Evolutionary conservation across 352 stramenopile genomes (phyloP).

Genomic region (Lagenidium giganteum): DNA sequence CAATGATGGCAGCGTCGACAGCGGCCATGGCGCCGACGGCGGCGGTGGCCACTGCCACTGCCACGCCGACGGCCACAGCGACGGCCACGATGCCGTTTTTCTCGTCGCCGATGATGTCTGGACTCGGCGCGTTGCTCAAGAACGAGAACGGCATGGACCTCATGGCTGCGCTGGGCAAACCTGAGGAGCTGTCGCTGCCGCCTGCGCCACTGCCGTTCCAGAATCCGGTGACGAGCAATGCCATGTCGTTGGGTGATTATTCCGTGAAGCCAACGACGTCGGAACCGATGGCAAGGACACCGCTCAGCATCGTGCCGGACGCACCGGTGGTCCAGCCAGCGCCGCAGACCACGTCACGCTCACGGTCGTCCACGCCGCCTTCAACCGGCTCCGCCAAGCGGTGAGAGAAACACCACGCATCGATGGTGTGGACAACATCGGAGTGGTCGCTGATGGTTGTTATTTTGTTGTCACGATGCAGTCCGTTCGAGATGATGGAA

Average conservation of each 20-base stretch:
- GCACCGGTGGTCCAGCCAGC: too few species aligned
- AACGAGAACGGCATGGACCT: slow-evolving; percentile 22
- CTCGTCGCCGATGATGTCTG: slow-evolving; percentile 33
- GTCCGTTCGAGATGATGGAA: slow-evolving; percentile 32
- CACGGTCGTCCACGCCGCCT: too few species aligned
- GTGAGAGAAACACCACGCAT: too few species aligned
- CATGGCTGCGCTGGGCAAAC: slow-evolving; percentile 18
- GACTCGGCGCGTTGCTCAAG: slow-evolving; percentile 41
- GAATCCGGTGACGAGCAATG: too few species aligned
- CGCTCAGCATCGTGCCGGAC: too few species aligned
- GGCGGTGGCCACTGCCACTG: background rate
- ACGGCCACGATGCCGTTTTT: slow-evolving; percentile 17
- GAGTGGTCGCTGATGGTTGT: slow-evolving; percentile 1
- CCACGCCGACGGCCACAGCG: slow-evolving; percentile 3
- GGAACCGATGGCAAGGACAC: too few species aligned
- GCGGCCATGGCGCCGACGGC: slow-evolving; percentile 6
- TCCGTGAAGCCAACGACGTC: too few species aligned
- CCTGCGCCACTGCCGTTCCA: slow-evolving; percentile 17
- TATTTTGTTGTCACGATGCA: slow-evolving; percentile 9
- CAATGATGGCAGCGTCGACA: slow-evolving; percentile 11
- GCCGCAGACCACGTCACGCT: too few species aligned
- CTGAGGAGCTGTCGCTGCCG: slow-evolving; percentile 27
- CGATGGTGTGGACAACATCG: too few species aligned
- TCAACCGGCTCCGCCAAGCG: slow-evolving; percentile 22
- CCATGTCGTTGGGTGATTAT: too few species aligned